Evolutionary conservation across 2,329 filamentous ascomycete species (phyloP).

Genomic region (Penicillium sclerotiorum): DNA sequence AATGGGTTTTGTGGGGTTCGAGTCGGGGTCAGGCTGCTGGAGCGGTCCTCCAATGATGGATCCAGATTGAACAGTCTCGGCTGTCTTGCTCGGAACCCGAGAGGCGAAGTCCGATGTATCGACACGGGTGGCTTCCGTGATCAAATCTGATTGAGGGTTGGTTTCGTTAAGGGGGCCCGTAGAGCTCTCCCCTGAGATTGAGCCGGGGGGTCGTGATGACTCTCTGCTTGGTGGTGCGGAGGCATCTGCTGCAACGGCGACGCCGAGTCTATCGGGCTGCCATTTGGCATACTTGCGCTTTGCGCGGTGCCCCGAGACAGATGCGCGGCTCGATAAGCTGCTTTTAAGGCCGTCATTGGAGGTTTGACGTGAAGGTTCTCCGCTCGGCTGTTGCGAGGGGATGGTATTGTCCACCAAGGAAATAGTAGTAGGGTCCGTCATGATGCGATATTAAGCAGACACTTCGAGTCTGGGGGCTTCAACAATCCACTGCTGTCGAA

Average conservation of each 20-base stretch:
- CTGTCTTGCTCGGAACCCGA: conserved; percentile 10
- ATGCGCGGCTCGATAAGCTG: conserved; percentile 31
- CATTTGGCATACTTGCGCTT: conserved; percentile 53
- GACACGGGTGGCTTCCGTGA: conserved; percentile 10
- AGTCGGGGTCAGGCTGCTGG: conserved; percentile 14
- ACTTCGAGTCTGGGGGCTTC: too few species aligned
- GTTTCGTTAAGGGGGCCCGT: conserved; percentile 9
- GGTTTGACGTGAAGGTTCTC: conserved; percentile 23
- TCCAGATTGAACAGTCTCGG: conserved; percentile 5
- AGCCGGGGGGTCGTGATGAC: conserved; percentile 21
- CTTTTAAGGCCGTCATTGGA: conserved; percentile 23
- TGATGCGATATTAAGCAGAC: too few species aligned
- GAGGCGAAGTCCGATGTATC: conserved; percentile 21
- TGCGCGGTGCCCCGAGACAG: conserved; percentile 43
- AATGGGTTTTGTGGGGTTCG: conserved; percentile 23
- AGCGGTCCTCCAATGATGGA: neutral
- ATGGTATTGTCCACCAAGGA: conserved; percentile 46
- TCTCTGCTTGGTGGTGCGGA: conserved; percentile 18
- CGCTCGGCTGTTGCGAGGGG: conserved; percentile 28
- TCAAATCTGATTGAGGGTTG: conserved; percentile 6
- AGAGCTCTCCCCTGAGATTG: conserved; percentile 21
- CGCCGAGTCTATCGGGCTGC: conserved; percentile 60
- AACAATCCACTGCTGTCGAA: too few species aligned
- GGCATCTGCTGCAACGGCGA: conserved; percentile 45
- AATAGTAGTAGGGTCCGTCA: conserved; percentile 33